Evolutionary conservation across 2,329 filamentous ascomycete species (phyloP).

Genomic region (Fonsecaea pedrosoi): DNA sequence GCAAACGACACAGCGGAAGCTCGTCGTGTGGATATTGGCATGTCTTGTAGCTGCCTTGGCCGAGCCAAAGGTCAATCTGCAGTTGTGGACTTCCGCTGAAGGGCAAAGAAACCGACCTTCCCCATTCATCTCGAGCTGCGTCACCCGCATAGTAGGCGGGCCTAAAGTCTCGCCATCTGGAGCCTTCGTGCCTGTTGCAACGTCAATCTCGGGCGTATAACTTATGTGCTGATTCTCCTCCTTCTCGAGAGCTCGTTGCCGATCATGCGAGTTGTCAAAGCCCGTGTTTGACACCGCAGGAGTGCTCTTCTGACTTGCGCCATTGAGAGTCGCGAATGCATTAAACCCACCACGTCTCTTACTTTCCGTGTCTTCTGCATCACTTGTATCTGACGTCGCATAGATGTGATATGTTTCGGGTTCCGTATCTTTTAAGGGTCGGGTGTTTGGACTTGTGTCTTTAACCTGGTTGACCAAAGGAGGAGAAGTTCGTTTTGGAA

Average conservation of each 20-base stretch:
- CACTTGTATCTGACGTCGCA: constrained; percentile 30
- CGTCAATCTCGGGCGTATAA: background rate
- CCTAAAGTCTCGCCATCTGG: background rate
- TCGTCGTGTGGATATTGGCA: constrained; percentile 25
- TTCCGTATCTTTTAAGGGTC: constrained; percentile 32
- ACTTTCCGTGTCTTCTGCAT: constrained; percentile 11
- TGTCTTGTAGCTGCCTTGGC: constrained; percentile 33
- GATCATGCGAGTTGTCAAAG: background rate
- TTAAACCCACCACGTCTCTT: background rate
- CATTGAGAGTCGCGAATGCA: constrained; percentile 6
- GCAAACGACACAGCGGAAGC: constrained; percentile 33
- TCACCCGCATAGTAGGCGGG: background rate
- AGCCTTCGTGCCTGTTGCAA: constrained; percentile 5
- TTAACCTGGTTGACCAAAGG: background rate
- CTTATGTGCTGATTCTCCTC: background rate
- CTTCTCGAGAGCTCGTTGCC: background rate
- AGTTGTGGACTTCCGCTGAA: constrained; percentile 23
- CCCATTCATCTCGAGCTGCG: constrained; percentile 1
- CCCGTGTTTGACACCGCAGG: background rate
- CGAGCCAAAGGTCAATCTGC: constrained; percentile 31
- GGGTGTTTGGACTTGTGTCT: constrained; percentile 1
- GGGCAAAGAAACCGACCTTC: constrained; percentile 34
- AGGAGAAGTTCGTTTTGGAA: background rate
- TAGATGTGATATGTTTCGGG: constrained; percentile 39
- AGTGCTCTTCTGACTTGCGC: background rate